Evolutionary conservation across 352 stramenopile genomes (phyloP), one percentile per base, ranked within the genome.

Genomic region (Pythium vanterpoolii): DNA sequence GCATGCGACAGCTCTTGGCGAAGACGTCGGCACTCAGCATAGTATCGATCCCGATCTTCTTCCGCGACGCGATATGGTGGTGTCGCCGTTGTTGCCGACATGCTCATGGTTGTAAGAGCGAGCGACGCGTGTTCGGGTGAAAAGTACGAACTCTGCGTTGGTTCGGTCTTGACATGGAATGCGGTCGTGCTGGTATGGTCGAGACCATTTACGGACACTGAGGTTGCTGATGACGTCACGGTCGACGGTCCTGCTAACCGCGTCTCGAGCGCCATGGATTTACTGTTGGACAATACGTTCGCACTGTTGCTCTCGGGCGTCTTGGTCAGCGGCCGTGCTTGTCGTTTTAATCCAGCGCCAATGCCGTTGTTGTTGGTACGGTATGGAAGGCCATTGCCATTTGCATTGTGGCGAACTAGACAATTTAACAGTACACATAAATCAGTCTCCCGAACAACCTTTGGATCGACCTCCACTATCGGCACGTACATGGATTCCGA

Each of bases 401-500:
- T 74, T 13, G 73, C 71, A 60, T 86, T 90, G 44, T 90, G 81
- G 23, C 81, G 81, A 57, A 90, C 78, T 88, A 50, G 16, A 13
- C 14, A 45, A 24, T 21, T 5, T 43, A 31, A 24, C 7, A 53
- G 11, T 30, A 6, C 14, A 6, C 14, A 50, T 13, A 23, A 31
- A 30, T 38, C 23, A 43, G 13, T 58, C 40, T 46, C n/a, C n/a
- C n/a, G n/a, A n/a, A n/a, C n/a, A n/a, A n/a, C n/a, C n/a, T n/a
- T n/a, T n/a, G n/a, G n/a, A n/a, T n/a, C n/a, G n/a, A n/a, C n/a
- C n/a, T n/a, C n/a, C n/a, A 24, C 1, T 18, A 23, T 23, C n/a
- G n/a, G 21, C 1, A 83, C 78, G 60, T 84, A 91, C 81, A 91
- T 60, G 82, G 82, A 74, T 91, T 91, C 42, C 82, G 69, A 52